Evolutionary conservation across 2,329 filamentous ascomycete genomes (phyloP), one percentile per base, ranked within the genome.

Genomic region (Tetracladium maxilliforme): DNA sequence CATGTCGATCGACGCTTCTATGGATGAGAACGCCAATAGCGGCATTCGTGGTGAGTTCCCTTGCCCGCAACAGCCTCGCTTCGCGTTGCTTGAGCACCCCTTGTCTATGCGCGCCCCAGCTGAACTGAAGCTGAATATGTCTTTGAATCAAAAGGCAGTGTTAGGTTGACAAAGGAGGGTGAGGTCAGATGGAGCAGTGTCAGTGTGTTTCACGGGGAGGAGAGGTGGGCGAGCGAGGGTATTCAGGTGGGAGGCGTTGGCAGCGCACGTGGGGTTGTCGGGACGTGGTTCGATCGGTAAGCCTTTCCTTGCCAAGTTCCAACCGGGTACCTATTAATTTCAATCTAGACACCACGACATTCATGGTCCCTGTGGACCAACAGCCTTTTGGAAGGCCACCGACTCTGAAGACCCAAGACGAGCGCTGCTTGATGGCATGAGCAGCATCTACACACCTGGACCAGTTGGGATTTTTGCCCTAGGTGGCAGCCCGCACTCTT

Each of bases 281-380:
- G 80, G 1, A 74, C 70, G 25, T 87, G 80, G 80, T 86, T 83
- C 39, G 77, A 82, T 38, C 74, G 71, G 68, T 72, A 51, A 32
- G 54, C 40, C 7, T 27, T 19, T 14, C 19, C 26, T 22, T 25
- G 8, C 13, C 19, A 18, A 4, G 12, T 21, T 14, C 18, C 19
- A 24, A 6, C 18, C 21, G 12, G 16, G 29, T 9, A 15, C 14
- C 21, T 13, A 33, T 10, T 8, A 7, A 19, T 27, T 7, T 7
- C 28, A n/a, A 10, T 25, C 19, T 25, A 71, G 67, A 37, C 68
- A 82, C 43, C 74, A 67, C 37, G 71, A 79, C 32, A 44, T 54
- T 2, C 66, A 74, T 36, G 78, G 79, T 0, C 79, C 79, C 0
- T 75, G 64, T 3, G 79, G 79, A 0, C 79, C 79, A 2, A 81